These are phyloP conservation scores for Halenospora varia DNA, from an alignment of 495 filamentous ascomycete species.

Conservation along the genomic window DNA sequence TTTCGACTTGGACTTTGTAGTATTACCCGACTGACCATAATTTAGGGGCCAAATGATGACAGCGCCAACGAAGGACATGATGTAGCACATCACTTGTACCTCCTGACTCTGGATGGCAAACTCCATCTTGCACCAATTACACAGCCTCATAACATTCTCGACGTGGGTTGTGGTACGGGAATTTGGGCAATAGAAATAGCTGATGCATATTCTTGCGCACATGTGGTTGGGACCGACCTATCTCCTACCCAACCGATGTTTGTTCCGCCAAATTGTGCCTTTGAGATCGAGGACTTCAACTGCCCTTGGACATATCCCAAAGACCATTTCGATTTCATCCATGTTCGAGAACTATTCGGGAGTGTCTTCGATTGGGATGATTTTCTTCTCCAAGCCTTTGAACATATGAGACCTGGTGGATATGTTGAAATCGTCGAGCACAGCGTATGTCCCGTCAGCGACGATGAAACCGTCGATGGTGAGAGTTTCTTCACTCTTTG, in stretches of 20 bases:
- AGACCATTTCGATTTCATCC: conserved; percentile 43
- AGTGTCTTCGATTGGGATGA: conserved; percentile 45
- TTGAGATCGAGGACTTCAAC: conserved; percentile 49
- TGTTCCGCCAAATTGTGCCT: conserved; percentile 43
- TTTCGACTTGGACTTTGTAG: not conserved
- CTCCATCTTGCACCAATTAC: conserved; percentile 57
- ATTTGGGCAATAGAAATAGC: conserved; percentile 45
- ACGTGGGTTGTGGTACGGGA: conserved; percentile 62
- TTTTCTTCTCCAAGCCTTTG: conserved; percentile 30
- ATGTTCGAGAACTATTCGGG: conserved; percentile 49
- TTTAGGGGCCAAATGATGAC: conserved; percentile 19
- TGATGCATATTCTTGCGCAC: conserved; percentile 25
- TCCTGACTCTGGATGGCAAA: conserved; percentile 49
- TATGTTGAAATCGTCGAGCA: conserved; percentile 24
- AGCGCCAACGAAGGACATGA: conserved; percentile 12
- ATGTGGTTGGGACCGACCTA: conserved; percentile 43
- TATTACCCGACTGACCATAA: not conserved
- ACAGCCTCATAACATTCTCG: conserved; percentile 49
- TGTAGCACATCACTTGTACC: conserved; percentile 36
- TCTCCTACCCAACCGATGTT: conserved; percentile 41
- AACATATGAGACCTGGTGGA: conserved; percentile 36
- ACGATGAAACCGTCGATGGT: conserved; percentile 14
- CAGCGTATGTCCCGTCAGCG: conserved; percentile 6
- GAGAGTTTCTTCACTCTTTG: conserved; percentile 30
- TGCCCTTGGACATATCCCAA: conserved; percentile 38